Base-by-base conservation (phyloP, 176 grass and related monocot species). In the Musa acuminata region DNA sequence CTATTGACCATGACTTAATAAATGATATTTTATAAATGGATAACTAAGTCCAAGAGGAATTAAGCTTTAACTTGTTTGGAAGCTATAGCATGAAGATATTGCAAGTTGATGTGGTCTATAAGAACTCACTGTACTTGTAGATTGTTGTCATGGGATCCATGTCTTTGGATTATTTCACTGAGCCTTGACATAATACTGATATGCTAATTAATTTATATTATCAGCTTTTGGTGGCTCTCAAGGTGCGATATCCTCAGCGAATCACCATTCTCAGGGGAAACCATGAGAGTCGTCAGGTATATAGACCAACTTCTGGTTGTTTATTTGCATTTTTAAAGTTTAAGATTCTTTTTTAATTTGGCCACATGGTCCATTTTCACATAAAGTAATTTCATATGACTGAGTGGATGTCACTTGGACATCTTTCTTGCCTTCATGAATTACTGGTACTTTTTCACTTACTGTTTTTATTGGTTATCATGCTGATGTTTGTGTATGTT, bases 161-260 rank as follows among this genome's bases (percentile, higher is more conserved):
- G 35, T 43, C 35, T 43, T 43, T 43, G 35, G 35, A 43, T 43
- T 43, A 43, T 43, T 43, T 43, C 35, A 43, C 35, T 43, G 35
- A 43, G 35, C 35, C 4, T 43, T 43, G 35, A 43, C 35, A 29
- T 29, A 29, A 29, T 29, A 3, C 29, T 29, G 4, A 43, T 43
- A 5, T 43, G 35, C 35, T 43, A 43, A 43, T 43, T 43, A 43
- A 4, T 62, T n/a, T 62, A 14, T 62, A n/a, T 62, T 12, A n/a
- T n/a, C 20, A 62, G 57, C 57, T 62, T 62, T 62, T 62, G 57
- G 57, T 62, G 57, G 57, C 57, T n/a, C 57, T 62, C 20, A 62
- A 62, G 57, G 57, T 62, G 57, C 57, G 57, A 0, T 62, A 62
- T 62, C 57, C 57, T 62, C 57, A 62, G 20, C 57, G 57, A n/a